Evolutionary conservation across 306 rosid genomes (phyloP).

Genomic region (Dalbergia cultrata): DNA sequence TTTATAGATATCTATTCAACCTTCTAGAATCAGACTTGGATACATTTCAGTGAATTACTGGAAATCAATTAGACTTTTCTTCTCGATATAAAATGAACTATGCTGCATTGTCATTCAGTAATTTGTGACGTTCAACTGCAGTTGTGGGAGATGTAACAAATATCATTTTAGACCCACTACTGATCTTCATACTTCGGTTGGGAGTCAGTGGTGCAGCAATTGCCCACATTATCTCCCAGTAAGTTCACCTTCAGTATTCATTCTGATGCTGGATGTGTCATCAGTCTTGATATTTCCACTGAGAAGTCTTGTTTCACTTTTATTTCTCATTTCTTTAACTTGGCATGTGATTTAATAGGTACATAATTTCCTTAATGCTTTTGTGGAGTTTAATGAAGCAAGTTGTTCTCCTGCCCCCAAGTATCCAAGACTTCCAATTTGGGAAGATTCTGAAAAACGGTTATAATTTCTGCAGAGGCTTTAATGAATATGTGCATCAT

Average conservation of each 20-base stretch:
- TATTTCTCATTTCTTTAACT: slow-evolving; percentile 31
- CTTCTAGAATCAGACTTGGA: slow-evolving; percentile 6
- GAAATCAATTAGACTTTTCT: slow-evolving; percentile 5
- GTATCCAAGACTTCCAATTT: slow-evolving; percentile 65
- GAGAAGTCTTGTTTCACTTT: not conserved
- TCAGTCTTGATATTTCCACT: slow-evolving; percentile 10
- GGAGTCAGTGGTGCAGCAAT: slow-evolving; percentile 91
- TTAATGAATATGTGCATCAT: not conserved
- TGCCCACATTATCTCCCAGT: slow-evolving; percentile 90
- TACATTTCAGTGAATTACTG: not conserved
- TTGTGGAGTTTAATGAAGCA: slow-evolving; percentile 73
- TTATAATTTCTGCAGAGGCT: slow-evolving; percentile 38
- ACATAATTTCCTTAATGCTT: slow-evolving; percentile 67
- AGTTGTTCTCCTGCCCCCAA: slow-evolving; percentile 75
- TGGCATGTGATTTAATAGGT: slow-evolving; percentile 53
- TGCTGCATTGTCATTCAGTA: not conserved
- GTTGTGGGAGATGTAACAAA: slow-evolving; percentile 74
- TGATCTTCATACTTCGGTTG: slow-evolving; percentile 65
- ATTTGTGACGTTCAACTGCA: slow-evolving; percentile 41
- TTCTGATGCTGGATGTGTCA: slow-evolving; percentile 17
- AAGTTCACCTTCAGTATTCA: slow-evolving; percentile 43
- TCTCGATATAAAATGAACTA: slow-evolving; percentile 5
- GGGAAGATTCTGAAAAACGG: slow-evolving; percentile 77
- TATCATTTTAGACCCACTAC: slow-evolving; percentile 71
- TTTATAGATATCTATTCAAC: no score